Conservation (phyloP, 1,284 basidiomycete genomes). For the Coniophora puteana region DNA sequence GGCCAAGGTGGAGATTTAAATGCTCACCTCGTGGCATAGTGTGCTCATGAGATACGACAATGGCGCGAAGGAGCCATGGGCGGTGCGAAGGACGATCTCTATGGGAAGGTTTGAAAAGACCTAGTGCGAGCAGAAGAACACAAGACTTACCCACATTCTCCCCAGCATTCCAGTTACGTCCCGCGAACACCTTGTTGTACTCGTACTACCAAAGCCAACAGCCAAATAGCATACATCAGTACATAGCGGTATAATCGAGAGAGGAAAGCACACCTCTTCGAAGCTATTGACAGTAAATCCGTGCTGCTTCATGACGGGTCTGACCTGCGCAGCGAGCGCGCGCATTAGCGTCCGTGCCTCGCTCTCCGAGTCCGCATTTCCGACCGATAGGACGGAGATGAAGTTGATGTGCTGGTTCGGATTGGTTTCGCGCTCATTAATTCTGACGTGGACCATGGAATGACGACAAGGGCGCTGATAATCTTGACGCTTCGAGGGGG, state of each 20-base stretch:
- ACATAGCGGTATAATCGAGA: background rate
- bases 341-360: constrained; percentile 64
- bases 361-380: constrained; percentile 36
- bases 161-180: constrained; percentile 78
- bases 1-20: constrained; percentile 8
- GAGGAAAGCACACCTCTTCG: constrained; percentile 59
- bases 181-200: constrained; percentile 70
- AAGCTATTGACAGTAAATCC: constrained; percentile 73
- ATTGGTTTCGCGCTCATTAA: constrained; percentile 66
- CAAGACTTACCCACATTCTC: constrained; percentile 62
- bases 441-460: constrained; percentile 67
- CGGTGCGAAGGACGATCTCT: constrained; percentile 71
- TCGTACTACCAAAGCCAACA: no score
- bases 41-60: constrained; percentile 70
- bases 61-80: constrained; percentile 55
- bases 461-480: no score
- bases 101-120: constrained; percentile 1
- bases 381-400: constrained; percentile 53
- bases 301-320: constrained; percentile 75
- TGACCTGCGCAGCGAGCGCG: constrained; percentile 75
- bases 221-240: background rate
- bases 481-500: no score
- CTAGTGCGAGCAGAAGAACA: background rate
- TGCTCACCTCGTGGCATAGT: constrained; percentile 74
- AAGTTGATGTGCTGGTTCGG: constrained; percentile 78